Evolutionary conservation across 495 filamentous ascomycete species (phyloP), one percentile per base, ranked within the genome.

Genomic region (Penicillium salamii): DNA sequence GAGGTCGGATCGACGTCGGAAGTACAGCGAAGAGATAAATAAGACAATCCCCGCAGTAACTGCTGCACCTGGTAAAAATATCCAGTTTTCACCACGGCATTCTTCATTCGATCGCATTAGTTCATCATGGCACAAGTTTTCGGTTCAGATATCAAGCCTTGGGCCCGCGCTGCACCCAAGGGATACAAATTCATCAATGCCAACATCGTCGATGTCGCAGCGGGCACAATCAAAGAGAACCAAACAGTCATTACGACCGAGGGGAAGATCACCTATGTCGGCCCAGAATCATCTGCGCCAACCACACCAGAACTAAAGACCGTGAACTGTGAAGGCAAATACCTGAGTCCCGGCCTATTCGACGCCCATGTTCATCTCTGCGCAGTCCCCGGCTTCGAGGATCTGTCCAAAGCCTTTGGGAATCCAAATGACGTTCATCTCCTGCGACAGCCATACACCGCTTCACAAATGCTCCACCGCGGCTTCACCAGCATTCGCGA

Each of bases 401-500:
- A 59, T 23, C 38, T 68, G 11, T 58, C 57, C 5, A 58, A 61
- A 14, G 59, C 57, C 6, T 60, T 63, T 21, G 59, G 59, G n/a
- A 63, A 63, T 17, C 53, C 59, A 8, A 59, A 63, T 23, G 56
- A 63, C 45, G 53, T 59, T 0, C 57, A 59, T 19, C 37, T 63
- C n/a, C 40, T 79, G 17, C 62, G 75, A 4, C 71, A 78, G 49
- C 72, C 77, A 1, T 78, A 69, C 47, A 66, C 73, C 2, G 70
- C 66, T 20, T 53, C 55, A 4, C 63, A 77, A 45, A 80, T 82
- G 64, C 67, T 81, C 3, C 61, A 54, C 14, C 71, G 78, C 4
- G 79, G 78, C 0, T 82, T 81, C 59, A 81, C 78, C 20, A 72
- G 65, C 24, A 71, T 72, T 3, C 67, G 79, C 12, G 78, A 82